Evolutionary conservation across 208 protist genomes (phyloP).

Genomic region (Trypanosoma congolense): DNA sequence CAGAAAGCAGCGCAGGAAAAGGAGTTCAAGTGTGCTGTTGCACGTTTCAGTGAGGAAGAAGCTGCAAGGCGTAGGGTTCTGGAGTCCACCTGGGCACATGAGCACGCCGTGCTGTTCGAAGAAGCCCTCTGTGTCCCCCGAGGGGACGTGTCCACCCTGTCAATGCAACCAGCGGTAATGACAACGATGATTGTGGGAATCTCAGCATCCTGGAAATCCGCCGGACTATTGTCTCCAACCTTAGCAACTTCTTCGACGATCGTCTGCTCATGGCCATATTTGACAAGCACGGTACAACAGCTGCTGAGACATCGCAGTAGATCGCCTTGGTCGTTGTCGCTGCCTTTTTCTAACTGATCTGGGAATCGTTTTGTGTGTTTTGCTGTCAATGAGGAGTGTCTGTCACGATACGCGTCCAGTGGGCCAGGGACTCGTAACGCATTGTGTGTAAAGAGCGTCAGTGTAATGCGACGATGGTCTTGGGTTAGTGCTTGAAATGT

Average conservation of each 20-base stretch:
- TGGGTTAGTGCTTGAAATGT: too few relatives aligned
- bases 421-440: too few relatives aligned
- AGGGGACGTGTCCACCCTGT: too few relatives aligned
- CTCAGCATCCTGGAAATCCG: slow-evolving; percentile 32
- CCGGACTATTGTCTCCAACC: slow-evolving; percentile 18
- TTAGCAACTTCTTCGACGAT: slow-evolving; percentile 22
- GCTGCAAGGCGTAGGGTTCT: not conserved
- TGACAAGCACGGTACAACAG: not conserved
- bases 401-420: too few relatives aligned
- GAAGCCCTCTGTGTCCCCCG: slow-evolving; percentile 6
- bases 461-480: too few relatives aligned
- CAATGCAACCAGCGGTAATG: too few relatives aligned
- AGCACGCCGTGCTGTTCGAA: slow-evolving; percentile 3
- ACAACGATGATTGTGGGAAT: too few relatives aligned
- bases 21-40: not conserved
- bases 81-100: not conserved
- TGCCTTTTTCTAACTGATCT: too few relatives aligned
- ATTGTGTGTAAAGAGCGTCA: too few relatives aligned
- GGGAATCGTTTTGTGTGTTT: too few relatives aligned
- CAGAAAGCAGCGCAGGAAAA: not conserved
- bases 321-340: not conserved
- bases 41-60: slow-evolving; percentile 6
- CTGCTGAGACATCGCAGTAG: not conserved
- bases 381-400: too few relatives aligned
- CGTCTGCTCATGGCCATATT: slow-evolving; percentile 18